Base-by-base conservation (phyloP, 805 yeast species). In the Millerago galiae region DNA sequence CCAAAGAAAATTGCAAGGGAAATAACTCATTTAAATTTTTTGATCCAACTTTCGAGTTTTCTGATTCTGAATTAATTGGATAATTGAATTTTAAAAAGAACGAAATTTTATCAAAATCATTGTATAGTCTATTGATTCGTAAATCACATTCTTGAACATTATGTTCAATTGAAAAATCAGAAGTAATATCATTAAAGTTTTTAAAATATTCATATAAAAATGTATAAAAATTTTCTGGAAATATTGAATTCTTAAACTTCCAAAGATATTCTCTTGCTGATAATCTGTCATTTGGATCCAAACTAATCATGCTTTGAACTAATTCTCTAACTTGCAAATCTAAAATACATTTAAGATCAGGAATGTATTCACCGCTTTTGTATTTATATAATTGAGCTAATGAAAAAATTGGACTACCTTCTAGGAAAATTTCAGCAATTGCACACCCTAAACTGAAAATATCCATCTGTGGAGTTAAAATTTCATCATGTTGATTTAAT, bases 371-470 rank as follows among this genome's bases (percentile, higher is more conserved):
- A 3, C 79, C 74, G 45, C 75, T 75, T 53, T 81, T 81, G 61
- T 83, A 93, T 61, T 81, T 85, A 68, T 86, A 91, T 47, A 90
- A 66, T 55, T 90, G 95, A 0, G 98, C 80, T 11, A 93, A 70
- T 0, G 95, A 81, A 60, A 93, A 91, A 0, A 87, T 71, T 0
- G 97, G 85, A 14, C 84, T 73, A 0, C 97, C 97, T 50, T 93
- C 98, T 15, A 79, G 65, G 50, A 83, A 87, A 7, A 93, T 62
- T 60, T 93, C 99, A 1, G 95, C 95, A 51, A 93, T 81, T 3
- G 85, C 88, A 65, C 99, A 93, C 0, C 95, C 95, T 35, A 81
- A 57, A 42, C 88, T 75, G 58, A 86, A 86, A 18, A 91, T 67
- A 61, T 93, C 99, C 93, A 86, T 85, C 38, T 74, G 74, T 24